Conservation (phyloP, 192 early-diverging fungal genomes). For the Chytriomyces hyalinus region DNA sequence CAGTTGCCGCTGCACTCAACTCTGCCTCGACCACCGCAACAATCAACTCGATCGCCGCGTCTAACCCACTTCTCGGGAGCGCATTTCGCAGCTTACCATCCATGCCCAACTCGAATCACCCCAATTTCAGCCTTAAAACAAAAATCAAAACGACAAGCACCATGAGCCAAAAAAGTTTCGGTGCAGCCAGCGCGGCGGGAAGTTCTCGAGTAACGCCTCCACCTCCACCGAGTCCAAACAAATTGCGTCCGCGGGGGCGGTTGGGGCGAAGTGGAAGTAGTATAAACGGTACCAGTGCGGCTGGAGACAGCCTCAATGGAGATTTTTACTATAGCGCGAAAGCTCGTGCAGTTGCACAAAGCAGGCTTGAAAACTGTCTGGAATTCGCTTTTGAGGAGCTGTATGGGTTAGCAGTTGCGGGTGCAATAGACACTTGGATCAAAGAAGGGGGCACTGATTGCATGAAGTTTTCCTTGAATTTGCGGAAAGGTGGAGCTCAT, state of each 20-base stretch:
- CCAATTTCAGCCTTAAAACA: slow-evolving; percentile 21
- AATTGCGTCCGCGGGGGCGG: slow-evolving; percentile 1
- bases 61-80: slow-evolving; percentile 17
- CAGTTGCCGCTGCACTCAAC: background rate
- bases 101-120: slow-evolving; percentile 10
- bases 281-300: background rate
- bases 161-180: background rate
- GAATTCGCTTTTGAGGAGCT: slow-evolving; percentile 17
- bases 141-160: slow-evolving; percentile 31
- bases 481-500: background rate
- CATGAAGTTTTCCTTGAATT: background rate
- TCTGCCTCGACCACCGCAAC: background rate
- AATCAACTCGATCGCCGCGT: background rate
- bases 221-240: slow-evolving; percentile 16
- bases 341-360: slow-evolving; percentile 5
- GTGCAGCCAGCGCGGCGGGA: background rate
- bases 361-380: slow-evolving; percentile 10
- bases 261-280: slow-evolving; percentile 10
- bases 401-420: background rate
- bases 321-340: slow-evolving; percentile 27
- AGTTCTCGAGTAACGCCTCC: background rate
- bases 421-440: slow-evolving; percentile 14
- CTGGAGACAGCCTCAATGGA: background rate
- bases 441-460: slow-evolving; percentile 14
- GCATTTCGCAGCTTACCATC: slow-evolving; percentile 19